Evolutionary conservation across 768 basidiomycete genomes (phyloP).

Genomic region (Hygrocybe punicea): DNA sequence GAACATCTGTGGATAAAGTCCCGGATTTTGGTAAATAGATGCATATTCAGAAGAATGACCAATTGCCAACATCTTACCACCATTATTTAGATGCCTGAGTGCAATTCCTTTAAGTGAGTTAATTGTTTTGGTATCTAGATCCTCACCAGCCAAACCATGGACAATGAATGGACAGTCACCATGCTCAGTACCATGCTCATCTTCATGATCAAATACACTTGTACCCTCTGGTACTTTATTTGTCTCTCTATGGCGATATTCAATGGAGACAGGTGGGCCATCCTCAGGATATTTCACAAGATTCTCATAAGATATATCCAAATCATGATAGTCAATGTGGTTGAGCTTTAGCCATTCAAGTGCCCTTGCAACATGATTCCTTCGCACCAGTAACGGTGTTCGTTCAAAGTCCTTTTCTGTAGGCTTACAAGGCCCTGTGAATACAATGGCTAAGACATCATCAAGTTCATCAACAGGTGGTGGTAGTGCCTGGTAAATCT

Average conservation of each 20-base stretch:
- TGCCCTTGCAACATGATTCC: slow-evolving; percentile 21
- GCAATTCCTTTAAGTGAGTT: slow-evolving; percentile 21
- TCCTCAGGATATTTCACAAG: slow-evolving; percentile 14
- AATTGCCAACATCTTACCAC: slow-evolving; percentile 18
- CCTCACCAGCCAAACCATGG: slow-evolving; percentile 32
- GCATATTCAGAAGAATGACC: slow-evolving; percentile 16
- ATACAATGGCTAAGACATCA: slow-evolving; percentile 32
- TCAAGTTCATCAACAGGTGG: slow-evolving; percentile 31
- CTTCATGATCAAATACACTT: slow-evolving; percentile 10
- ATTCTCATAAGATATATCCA: slow-evolving; percentile 26
- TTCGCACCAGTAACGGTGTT: slow-evolving; percentile 30
- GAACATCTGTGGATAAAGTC: slow-evolving; percentile 37
- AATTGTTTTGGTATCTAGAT: slow-evolving; percentile 12
- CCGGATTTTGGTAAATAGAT: slow-evolving; percentile 29
- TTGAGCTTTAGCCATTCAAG: slow-evolving; percentile 36
- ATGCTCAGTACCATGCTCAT: slow-evolving; percentile 19
- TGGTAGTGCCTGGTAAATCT: slow-evolving; percentile 32
- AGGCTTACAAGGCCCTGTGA: slow-evolving; percentile 26
- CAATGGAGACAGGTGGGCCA: slow-evolving; percentile 20
- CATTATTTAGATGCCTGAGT: slow-evolving; percentile 15
- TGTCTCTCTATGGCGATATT: slow-evolving; percentile 13
- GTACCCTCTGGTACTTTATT: slow-evolving; percentile 10
- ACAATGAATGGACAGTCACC: slow-evolving; percentile 38
- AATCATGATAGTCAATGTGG: slow-evolving; percentile 30
- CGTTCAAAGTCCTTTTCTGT: slow-evolving; percentile 25